These are phyloP conservation scores for Adansonia rubrostipa DNA, from an alignment of 441 rosid genomes.

Conservation along the genomic window DNA sequence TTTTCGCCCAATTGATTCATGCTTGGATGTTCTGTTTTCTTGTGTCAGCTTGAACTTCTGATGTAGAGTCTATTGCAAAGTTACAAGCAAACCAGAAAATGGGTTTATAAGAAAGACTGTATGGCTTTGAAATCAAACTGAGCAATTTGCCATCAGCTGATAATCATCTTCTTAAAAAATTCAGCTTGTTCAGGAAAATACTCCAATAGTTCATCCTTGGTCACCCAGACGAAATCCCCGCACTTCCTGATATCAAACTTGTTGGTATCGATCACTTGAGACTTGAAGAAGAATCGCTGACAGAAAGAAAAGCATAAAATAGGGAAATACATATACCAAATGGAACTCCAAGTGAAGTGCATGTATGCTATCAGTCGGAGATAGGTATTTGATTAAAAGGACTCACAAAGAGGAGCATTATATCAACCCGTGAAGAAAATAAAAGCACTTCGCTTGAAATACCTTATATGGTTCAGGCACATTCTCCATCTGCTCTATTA, in stretches of 20 bases:
- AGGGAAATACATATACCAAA: not conserved
- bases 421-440: not conserved
- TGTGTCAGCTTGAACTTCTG: conserved; percentile 9
- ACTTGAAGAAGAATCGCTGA: conserved; percentile 87
- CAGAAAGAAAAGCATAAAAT: conserved; percentile 4
- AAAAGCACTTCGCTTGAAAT: conserved; percentile 21
- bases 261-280: conserved; percentile 72
- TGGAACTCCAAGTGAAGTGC: conserved; percentile 1
- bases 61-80: conserved; percentile 16
- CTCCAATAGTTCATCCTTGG: conserved; percentile 75
- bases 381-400: not conserved
- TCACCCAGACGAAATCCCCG: conserved; percentile 80
- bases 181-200: conserved; percentile 77
- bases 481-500: conserved; percentile 47
- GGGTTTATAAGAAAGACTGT: not conserved
- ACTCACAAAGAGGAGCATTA: conserved; percentile 2
- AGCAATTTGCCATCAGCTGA: conserved; percentile 51
- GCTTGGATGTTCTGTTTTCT: conserved; percentile 16
- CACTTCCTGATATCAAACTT: conserved; percentile 63
- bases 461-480: conserved; percentile 65
- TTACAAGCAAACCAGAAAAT: conserved; percentile 17
- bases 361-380: not conserved
- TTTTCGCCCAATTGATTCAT: not conserved
- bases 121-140: not conserved
- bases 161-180: conserved; percentile 79